phyloP scores from a whole-genome alignment of 805 yeast genomes.

The Spathaspora girioi region DNA sequence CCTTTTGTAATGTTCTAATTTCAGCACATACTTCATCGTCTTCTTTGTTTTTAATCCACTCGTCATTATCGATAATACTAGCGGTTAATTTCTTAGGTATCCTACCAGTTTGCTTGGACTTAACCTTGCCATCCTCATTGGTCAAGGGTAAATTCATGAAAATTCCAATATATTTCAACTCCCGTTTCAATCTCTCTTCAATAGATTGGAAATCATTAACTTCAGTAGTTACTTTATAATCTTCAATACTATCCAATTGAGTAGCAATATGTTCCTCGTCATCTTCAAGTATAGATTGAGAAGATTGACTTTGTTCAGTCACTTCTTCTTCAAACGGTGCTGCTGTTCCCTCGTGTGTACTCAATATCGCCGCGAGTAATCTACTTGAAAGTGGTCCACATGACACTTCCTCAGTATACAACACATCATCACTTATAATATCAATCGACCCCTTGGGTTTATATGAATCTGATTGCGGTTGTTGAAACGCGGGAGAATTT shows the following conservation, averaged over 20 bases:
- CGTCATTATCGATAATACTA: constrained; percentile 50
- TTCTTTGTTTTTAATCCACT: constrained; percentile 76
- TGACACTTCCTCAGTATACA: constrained; percentile 73
- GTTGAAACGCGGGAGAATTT: constrained; percentile 45
- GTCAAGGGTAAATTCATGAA: constrained; percentile 55
- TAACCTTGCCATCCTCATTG: constrained; percentile 32
- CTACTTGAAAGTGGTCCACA: constrained; percentile 92
- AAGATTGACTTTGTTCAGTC: constrained; percentile 15
- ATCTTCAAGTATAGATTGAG: constrained; percentile 15
- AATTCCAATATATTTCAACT: constrained; percentile 85
- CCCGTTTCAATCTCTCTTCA: constrained; percentile 86
- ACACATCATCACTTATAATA: constrained; percentile 51
- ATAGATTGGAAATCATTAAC: constrained; percentile 70
- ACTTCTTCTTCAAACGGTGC: constrained; percentile 23
- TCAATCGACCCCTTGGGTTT: constrained; percentile 60
- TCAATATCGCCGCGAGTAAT: constrained; percentile 72
- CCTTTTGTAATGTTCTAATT: constrained; percentile 66
- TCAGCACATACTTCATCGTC: constrained; percentile 94
- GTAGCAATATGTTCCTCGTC: constrained; percentile 34
- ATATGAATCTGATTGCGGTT: constrained; percentile 40
- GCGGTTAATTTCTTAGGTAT: constrained; percentile 17
- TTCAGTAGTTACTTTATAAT: constrained; percentile 40
- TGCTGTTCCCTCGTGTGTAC: constrained; percentile 32
- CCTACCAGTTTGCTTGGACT: constrained; percentile 20
- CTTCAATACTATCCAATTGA: constrained; percentile 28